These are phyloP conservation scores for Pseudogymnoascus sp. DNA, from an alignment of 2,329 filamentous ascomycete genomes.

Conservation along the genomic window DNA sequence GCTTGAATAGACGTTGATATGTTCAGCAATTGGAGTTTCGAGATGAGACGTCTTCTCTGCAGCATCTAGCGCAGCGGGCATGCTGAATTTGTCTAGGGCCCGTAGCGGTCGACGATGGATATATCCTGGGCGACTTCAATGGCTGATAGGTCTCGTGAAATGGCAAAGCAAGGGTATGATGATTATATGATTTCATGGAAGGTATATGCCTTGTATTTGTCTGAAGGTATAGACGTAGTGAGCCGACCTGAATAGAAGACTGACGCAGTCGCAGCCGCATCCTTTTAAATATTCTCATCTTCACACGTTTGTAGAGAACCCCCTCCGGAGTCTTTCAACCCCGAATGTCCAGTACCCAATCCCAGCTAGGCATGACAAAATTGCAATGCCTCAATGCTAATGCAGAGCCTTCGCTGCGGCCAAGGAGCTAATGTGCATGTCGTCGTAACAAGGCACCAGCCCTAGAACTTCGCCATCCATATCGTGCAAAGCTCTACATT, in stretches of 20 bases:
- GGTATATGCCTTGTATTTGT: neutral
- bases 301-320: neutral
- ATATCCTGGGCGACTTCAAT: neutral
- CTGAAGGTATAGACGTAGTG: neutral
- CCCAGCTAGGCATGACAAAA: neutral
- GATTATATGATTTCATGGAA: neutral
- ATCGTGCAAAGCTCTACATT: neutral
- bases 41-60: neutral
- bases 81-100: neutral
- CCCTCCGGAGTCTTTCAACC: neutral
- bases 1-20: neutral
- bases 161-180: too few species aligned
- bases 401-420: neutral
- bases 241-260: neutral
- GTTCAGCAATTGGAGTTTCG: neutral
- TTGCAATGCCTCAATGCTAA: neutral
- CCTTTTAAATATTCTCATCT: neutral
- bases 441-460: neutral
- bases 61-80: neutral
- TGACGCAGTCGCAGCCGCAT: neutral
- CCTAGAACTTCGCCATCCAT: neutral
- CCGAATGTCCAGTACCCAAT: neutral
- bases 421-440: neutral
- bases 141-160: neutral
- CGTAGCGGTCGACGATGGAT: too few species aligned